These are phyloP conservation scores for Juncus inflexus DNA, from an alignment of 176 grass and related monocot species.

Conservation along the genomic window DNA sequence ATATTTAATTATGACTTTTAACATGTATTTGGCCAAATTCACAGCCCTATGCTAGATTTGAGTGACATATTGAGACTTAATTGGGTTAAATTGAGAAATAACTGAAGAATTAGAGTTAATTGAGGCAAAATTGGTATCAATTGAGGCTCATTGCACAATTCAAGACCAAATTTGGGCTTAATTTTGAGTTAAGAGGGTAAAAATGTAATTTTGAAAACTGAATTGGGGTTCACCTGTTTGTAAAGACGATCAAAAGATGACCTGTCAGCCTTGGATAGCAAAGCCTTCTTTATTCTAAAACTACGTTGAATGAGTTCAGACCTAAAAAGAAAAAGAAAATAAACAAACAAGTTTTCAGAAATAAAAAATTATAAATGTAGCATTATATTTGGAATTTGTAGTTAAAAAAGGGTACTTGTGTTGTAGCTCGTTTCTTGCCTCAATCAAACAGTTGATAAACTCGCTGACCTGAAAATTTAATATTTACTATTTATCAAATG, in stretches of 20 bases:
- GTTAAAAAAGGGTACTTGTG: slow-evolving; percentile 53
- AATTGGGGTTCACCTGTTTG: slow-evolving; percentile 55
- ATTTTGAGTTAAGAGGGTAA: not conserved
- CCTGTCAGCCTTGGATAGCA: slow-evolving; percentile 54
- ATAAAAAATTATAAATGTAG: slow-evolving; percentile 1
- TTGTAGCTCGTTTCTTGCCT: slow-evolving; percentile 80
- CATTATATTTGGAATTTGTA: slow-evolving; percentile 12
- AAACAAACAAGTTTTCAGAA: not conserved
- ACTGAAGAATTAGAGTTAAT: slow-evolving; percentile 1
- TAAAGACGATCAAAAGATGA: slow-evolving; percentile 75
- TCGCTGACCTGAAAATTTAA: slow-evolving; percentile 57
- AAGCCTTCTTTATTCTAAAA: slow-evolving; percentile 90
- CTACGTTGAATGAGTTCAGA: slow-evolving; percentile 60
- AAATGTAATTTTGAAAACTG: slow-evolving; percentile 1
- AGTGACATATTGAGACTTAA: not conserved
- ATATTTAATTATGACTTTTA: not conserved
- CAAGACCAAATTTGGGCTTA: not conserved
- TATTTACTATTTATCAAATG: not conserved
- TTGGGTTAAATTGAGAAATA: not conserved
- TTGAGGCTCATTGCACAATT: not conserved
- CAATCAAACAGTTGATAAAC: slow-evolving; percentile 63
- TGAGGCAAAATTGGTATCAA: not conserved
- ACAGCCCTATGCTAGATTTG: not conserved
- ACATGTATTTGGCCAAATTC: not conserved
- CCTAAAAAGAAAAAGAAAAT: slow-evolving; percentile 37